These are phyloP conservation scores for Fusarium euwallaceae DNA, from an alignment of 2,329 filamentous ascomycete species.

Conservation along the genomic window DNA sequence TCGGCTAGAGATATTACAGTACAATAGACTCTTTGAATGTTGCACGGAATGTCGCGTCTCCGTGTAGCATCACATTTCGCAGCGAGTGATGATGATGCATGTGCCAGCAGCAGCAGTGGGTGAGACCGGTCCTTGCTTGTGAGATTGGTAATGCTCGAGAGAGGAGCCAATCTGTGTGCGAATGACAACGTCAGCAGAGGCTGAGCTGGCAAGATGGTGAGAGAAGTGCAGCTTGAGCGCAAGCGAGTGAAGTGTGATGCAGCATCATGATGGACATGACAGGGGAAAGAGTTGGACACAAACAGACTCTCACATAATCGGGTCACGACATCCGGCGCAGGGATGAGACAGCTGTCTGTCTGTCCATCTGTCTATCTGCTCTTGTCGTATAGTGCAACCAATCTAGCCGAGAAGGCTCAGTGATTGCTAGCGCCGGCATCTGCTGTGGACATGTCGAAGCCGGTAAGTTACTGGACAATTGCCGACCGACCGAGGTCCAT, in stretches of 20 bases:
- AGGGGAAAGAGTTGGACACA: not conserved
- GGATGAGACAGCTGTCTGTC: not conserved
- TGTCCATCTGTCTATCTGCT: not conserved
- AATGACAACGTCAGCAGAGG: constrained; percentile 32
- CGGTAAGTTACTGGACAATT: not conserved
- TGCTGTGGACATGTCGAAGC: not conserved
- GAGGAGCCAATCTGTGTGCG: not conserved
- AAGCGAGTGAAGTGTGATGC: not conserved
- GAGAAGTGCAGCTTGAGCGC: not conserved
- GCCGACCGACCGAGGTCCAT: constrained; percentile 6
- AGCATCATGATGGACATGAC: not conserved
- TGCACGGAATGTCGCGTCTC: not conserved
- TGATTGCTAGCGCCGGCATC: not conserved
- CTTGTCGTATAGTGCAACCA: not conserved
- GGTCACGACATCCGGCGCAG: not conserved
- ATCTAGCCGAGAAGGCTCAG: not conserved
- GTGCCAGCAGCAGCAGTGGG: not conserved
- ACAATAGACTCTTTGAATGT: not conserved
- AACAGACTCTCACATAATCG: constrained; percentile 26
- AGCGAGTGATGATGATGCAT: not conserved
- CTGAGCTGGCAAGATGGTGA: constrained; percentile 31
- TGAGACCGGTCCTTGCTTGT: not conserved
- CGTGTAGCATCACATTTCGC: not conserved
- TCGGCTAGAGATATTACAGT: not conserved
- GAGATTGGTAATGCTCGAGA: constrained; percentile 5